phyloP scores from a whole-genome alignment of 2,329 filamentous ascomycete genomes.

The Clonostachys byssicola region DNA sequence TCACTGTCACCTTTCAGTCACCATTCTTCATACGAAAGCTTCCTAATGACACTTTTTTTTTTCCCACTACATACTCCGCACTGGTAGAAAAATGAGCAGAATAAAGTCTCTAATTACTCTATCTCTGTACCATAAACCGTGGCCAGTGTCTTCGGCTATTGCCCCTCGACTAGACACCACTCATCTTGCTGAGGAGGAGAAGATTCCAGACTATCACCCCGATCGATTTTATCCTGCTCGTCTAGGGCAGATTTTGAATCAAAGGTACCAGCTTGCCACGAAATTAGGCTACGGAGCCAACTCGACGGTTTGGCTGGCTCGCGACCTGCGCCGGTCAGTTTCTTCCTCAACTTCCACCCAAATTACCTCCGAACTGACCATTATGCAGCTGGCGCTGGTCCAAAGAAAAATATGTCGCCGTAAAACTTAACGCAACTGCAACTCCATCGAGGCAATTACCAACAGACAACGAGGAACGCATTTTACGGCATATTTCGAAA shows the following conservation, averaged over 20 bases:
- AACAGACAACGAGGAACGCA: constrained; percentile 7
- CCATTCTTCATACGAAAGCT: too few species aligned
- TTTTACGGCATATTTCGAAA: constrained; percentile 7
- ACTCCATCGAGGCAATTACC: not conserved
- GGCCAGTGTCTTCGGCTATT: constrained; percentile 1
- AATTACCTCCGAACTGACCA: not conserved
- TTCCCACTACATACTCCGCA: too few species aligned
- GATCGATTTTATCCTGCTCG: constrained; percentile 9
- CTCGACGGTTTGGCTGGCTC: constrained; percentile 15
- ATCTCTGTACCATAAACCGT: not conserved
- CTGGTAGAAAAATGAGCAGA: too few species aligned
- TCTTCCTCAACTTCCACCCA: not conserved
- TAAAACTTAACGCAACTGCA: constrained; percentile 10
- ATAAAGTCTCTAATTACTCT: too few species aligned
- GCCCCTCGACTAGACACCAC: constrained; percentile 7
- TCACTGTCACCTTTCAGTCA: too few species aligned
- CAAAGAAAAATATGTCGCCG: constrained; percentile 11
- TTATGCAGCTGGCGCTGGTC: constrained; percentile 12
- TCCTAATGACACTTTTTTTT: too few species aligned
- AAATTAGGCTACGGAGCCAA: constrained; percentile 12
- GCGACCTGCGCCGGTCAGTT: constrained; percentile 9
- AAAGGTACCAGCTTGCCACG: constrained; percentile 10
- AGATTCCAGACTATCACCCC: constrained; percentile 6
- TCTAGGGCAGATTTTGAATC: constrained; percentile 8
- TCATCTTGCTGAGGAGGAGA: constrained; percentile 9